These are phyloP conservation scores for Beta vulgaris DNA, from an alignment of 148 eudicot species.

Conservation along the genomic window DNA sequence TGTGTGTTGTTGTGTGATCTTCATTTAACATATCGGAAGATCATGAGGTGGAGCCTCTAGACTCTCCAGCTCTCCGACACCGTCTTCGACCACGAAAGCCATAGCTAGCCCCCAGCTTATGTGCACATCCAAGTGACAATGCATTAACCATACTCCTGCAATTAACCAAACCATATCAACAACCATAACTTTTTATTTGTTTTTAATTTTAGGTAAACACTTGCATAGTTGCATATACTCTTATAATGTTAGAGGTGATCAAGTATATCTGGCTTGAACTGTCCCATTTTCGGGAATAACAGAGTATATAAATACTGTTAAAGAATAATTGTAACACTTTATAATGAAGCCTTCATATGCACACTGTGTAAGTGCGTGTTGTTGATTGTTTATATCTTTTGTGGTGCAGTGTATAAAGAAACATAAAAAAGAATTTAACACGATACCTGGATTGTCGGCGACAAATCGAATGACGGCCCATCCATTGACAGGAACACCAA, in stretches of 20 bases:
- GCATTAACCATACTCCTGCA: slow-evolving; percentile 80
- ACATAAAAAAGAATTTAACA: too few relatives aligned
- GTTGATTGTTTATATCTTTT: too few relatives aligned
- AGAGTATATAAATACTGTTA: too few relatives aligned
- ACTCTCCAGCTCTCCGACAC: slow-evolving; percentile 50
- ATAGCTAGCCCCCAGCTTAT: slow-evolving; percentile 77
- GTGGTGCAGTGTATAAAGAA: background rate
- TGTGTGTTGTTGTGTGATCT: slow-evolving; percentile 11
- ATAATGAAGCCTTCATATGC: too few relatives aligned
- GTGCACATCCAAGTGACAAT: slow-evolving; percentile 87
- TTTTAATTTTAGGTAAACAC: background rate
- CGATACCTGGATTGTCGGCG: slow-evolving; percentile 89
- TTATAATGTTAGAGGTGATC: background rate
- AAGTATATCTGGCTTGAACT: too few relatives aligned
- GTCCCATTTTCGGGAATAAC: too few relatives aligned
- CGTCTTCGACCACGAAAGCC: slow-evolving; percentile 72
- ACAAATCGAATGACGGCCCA: slow-evolving; percentile 91
- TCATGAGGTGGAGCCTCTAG: slow-evolving; percentile 59
- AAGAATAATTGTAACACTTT: too few relatives aligned
- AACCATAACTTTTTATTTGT: background rate
- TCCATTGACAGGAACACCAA: slow-evolving; percentile 72
- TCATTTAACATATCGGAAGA: slow-evolving; percentile 51
- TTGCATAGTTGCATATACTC: too few relatives aligned
- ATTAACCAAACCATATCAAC: background rate
- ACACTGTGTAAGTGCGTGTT: too few relatives aligned